Evolutionary conservation across 2,329 filamentous ascomycete species (phyloP).

Genomic region (Thermothelomyces thermophilus): DNA sequence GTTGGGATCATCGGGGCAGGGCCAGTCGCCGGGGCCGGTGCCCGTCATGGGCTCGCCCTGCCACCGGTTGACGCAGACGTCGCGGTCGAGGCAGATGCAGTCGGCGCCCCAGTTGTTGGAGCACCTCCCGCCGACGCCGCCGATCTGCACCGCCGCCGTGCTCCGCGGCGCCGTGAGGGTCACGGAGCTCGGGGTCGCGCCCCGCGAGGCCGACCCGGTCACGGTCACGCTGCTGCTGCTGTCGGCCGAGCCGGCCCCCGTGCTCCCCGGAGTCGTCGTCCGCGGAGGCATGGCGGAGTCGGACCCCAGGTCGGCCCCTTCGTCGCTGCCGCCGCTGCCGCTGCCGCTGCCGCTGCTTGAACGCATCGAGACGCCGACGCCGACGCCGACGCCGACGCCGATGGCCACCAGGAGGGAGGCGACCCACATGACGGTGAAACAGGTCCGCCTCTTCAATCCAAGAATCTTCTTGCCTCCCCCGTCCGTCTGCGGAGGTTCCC

Average conservation of each 20-base stretch:
- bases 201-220: background rate
- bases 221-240: background rate
- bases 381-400: background rate
- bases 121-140: background rate
- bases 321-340: background rate
- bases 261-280: no score
- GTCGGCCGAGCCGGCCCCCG: no score
- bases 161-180: background rate
- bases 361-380: background rate
- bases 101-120: background rate
- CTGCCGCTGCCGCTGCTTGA: background rate
- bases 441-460: background rate
- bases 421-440: background rate
- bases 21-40: background rate
- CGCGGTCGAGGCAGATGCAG: slow-evolving; percentile 1
- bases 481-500: background rate
- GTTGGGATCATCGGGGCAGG: background rate
- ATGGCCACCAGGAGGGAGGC: background rate
- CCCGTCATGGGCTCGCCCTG: background rate
- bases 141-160: background rate
- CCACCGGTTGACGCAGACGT: background rate
- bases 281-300: no score
- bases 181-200: background rate
- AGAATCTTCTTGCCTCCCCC: background rate
- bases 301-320: no score